A percentile compares a stretch with the other conserved stretches of the same genome.
These are phyloP conservation scores for Sclerotinia glacialis DNA, from an alignment of 2,329 filamentous ascomycete species.

Conservation along the genomic window DNA sequence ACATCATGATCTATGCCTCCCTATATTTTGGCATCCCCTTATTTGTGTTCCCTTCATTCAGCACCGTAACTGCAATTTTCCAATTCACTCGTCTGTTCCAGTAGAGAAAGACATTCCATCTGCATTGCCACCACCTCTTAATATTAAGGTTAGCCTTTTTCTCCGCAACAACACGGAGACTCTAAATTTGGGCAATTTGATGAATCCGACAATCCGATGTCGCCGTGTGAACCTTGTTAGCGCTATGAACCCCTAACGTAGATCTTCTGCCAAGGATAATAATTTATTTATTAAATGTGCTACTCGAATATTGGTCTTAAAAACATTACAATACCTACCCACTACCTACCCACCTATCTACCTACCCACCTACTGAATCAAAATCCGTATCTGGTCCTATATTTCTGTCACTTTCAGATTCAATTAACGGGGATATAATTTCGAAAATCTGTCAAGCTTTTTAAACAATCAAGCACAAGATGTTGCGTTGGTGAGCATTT, in stretches of 20 bases:
- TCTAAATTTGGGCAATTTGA: not conserved
- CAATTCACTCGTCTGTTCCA: not conserved
- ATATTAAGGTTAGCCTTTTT: constrained; percentile 2
- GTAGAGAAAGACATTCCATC: not conserved
- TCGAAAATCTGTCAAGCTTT: not conserved
- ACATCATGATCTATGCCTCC: no score
- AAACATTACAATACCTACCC: not conserved
- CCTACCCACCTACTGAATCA: not conserved
- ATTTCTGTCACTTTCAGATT: not conserved
- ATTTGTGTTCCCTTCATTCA: no score
- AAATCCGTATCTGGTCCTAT: not conserved
- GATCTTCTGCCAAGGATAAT: constrained; percentile 6
- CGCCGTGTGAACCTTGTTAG: constrained; percentile 5
- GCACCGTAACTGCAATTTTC: no score
- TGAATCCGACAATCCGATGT: constrained; percentile 1
- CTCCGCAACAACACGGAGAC: not conserved
- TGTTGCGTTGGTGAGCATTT: constrained; percentile 38
- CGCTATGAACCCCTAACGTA: not conserved
- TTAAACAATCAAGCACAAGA: constrained; percentile 24
- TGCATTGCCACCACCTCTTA: not conserved
- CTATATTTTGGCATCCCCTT: no score
- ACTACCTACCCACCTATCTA: no score
- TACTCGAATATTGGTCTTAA: not conserved
- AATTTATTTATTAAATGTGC: constrained; percentile 13
- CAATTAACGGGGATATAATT: not conserved